Evolutionary conservation across 202 grass and related monocot species (phyloP).

Genomic region (Tripidium arundinaceum): DNA sequence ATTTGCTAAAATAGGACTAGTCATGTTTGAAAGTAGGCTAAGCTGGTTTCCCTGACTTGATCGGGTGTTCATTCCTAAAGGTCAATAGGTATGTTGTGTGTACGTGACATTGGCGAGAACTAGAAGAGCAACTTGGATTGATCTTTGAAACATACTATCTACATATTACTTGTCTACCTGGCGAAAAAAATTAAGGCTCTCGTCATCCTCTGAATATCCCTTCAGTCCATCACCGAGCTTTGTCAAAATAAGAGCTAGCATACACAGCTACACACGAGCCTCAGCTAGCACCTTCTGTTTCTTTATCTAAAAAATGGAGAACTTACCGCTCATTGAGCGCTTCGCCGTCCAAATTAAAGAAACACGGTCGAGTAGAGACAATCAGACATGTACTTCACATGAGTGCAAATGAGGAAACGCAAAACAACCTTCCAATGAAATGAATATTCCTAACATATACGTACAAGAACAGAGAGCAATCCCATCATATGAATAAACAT

Average conservation of each 20-base stretch:
- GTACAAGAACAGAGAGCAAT: conserved; percentile 6
- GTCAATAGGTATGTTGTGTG: too few relatives aligned
- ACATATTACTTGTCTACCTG: too few relatives aligned
- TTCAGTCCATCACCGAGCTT: neutral
- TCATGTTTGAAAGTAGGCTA: too few relatives aligned
- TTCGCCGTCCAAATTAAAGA: neutral
- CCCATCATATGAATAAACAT: neutral
- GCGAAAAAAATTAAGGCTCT: neutral
- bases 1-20: too few relatives aligned
- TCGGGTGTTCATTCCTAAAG: too few relatives aligned
- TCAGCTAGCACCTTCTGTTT: too few relatives aligned
- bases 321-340: neutral
- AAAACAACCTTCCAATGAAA: neutral
- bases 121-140: too few relatives aligned
- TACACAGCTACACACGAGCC: neutral
- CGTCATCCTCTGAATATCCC: neutral
- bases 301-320: neutral
- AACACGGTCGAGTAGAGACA: neutral
- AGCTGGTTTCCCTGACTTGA: too few relatives aligned
- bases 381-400: neutral
- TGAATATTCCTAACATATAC: conserved; percentile 20
- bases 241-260: neutral
- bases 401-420: neutral
- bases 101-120: too few relatives aligned
- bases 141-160: too few relatives aligned